These are phyloP conservation scores for Tylopilus sp. DNA, from an alignment of 768 basidiomycete species.

Conservation along the genomic window DNA sequence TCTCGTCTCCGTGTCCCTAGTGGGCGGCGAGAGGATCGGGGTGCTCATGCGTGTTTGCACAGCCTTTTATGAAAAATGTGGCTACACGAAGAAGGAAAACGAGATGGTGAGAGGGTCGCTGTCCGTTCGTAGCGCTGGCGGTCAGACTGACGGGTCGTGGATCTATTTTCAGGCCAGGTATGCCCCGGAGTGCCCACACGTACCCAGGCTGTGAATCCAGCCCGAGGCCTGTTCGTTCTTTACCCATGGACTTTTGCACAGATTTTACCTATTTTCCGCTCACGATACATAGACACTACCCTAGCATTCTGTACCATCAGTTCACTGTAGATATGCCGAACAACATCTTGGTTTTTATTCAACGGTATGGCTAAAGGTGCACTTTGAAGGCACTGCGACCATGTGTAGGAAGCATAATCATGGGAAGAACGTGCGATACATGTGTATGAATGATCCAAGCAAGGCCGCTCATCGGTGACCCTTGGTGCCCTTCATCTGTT, in stretches of 20 bases:
- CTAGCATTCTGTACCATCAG: conserved; percentile 17
- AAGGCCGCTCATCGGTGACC: conserved; percentile 54
- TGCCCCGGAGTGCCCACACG: conserved; percentile 37
- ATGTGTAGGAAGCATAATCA: conserved; percentile 16
- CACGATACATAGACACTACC: conserved; percentile 12
- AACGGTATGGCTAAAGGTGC: background rate
- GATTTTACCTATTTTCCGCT: conserved; percentile 7
- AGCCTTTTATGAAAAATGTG: conserved; percentile 99
- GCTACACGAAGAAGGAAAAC: conserved; percentile 84
- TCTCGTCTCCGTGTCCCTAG: conserved; percentile 26
- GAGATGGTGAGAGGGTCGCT: conserved; percentile 68
- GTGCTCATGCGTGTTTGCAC: conserved; percentile 15
- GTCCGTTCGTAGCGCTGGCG: background rate
- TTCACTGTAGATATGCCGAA: conserved; percentile 2
- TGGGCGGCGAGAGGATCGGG: background rate
- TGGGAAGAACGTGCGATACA: conserved; percentile 26
- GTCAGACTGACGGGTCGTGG: conserved; percentile 5
- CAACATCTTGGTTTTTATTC: background rate
- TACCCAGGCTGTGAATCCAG: conserved; percentile 19
- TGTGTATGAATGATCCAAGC: conserved; percentile 19
- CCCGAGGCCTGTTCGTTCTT: background rate
- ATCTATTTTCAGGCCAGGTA: conserved; percentile 50
- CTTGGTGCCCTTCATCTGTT: conserved; percentile 93
- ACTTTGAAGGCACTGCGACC: conserved; percentile 1
- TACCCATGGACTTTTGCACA: conserved; percentile 10